phyloP scores from a whole-genome alignment of 495 filamentous ascomycete species.

The Penicillium chermesinum region DNA sequence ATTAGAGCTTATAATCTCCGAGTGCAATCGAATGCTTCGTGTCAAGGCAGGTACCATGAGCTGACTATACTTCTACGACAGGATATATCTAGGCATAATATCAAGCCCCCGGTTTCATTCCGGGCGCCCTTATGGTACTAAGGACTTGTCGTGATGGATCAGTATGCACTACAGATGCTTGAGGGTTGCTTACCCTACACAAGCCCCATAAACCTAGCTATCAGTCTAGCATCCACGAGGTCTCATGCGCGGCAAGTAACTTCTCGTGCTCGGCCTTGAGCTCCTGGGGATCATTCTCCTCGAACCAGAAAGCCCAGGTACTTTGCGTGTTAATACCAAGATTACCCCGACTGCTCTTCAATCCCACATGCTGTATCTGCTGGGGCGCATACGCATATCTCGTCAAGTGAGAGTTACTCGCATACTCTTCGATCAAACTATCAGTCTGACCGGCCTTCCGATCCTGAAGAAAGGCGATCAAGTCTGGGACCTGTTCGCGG shows the following conservation, averaged over 20 bases:
- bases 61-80: too few species aligned
- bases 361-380: conserved; percentile 34
- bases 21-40: too few species aligned
- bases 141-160: too few species aligned
- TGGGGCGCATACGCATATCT: conserved; percentile 30
- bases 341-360: conserved; percentile 24
- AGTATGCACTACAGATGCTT: too few species aligned
- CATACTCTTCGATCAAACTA: conserved; percentile 34
- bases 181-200: too few species aligned
- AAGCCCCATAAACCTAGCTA: too few species aligned
- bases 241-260: background rate
- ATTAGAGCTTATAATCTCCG: too few species aligned
- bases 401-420: conserved; percentile 16
- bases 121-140: too few species aligned
- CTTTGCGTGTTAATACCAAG: conserved; percentile 11
- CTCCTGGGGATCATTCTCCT: conserved; percentile 11
- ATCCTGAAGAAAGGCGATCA: conserved; percentile 17
- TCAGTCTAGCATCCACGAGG: background rate
- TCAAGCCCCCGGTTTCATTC: too few species aligned
- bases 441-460: conserved; percentile 27
- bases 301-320: conserved; percentile 20
- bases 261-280: conserved; percentile 12
- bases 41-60: too few species aligned
- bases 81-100: too few species aligned
- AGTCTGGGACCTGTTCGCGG: conserved; percentile 22